Evolutionary conservation across 768 basidiomycete species (phyloP), one percentile per base, ranked within the genome.

Genomic region (Auriscalpium vulgare): DNA sequence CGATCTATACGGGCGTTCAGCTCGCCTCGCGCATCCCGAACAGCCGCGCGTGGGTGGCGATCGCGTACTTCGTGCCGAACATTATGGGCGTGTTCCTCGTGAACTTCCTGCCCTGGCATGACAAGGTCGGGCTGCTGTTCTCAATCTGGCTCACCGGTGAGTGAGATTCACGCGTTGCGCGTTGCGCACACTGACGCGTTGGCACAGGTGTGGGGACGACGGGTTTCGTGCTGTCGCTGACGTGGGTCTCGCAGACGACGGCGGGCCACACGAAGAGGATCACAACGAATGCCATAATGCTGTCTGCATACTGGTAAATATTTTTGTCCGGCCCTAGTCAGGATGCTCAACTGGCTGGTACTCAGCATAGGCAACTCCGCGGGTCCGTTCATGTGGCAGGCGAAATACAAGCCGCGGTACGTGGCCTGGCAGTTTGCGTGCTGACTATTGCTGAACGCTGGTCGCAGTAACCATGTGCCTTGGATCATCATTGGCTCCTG

Each of bases 351-450:
- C 21, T 21, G 3, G 21, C 21, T 21, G 3, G 21, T 21, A 21
- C 21, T 21, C 21, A 21, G 21, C 60, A 58, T 83, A 19, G 80
- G 81, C 34, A 88, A 90, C 56, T 72, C 85, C 2, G 79, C 78
- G 0, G 82, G 81, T n/a, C 87, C 87, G 0, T 85, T 87, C 63
- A 87, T 90, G 84, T 90, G 87, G 87, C 79, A 83, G 64, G 72
- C 72, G 0, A 72, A 79, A 66, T 88, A 85, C 63, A 78, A 76
- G 57, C 87, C 86, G 6, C 77, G 85, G 84, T 84, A 54, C 19
- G 69, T 51, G 19, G 10, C 9, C 36, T 40, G 10, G 55, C 29
- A 3, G 14, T 34, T 8, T 6, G 8, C 10, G 8, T 29, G 29
- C 40, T 19, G 10, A 52, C 37, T 35, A 37, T 9, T 6, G 21